A percentile compares a stretch with the other conserved stretches of the same genome.
Evolutionary conservation across 192 early-diverging fungal genomes (phyloP).

Genomic region (Coemansia biformis): DNA sequence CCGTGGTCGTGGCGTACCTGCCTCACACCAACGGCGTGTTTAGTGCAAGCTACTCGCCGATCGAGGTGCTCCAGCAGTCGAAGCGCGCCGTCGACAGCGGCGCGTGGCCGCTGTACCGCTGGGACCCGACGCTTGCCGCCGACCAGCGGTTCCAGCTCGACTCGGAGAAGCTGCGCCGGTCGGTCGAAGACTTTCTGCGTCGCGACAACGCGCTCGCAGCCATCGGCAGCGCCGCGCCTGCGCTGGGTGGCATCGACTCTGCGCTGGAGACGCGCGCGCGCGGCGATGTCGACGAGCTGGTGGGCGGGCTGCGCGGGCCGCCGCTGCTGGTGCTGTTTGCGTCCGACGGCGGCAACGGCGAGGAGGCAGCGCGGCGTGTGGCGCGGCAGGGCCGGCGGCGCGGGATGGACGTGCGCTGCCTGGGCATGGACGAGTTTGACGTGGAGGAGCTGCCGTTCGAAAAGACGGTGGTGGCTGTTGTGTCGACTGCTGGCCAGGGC

Average conservation of each 20-base stretch:
- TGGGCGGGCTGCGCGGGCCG: slow-evolving; percentile 67
- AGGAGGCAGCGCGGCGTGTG: slow-evolving; percentile 75
- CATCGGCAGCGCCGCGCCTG: slow-evolving; percentile 62
- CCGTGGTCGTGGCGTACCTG: slow-evolving; percentile 83
- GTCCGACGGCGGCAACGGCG: slow-evolving; percentile 87
- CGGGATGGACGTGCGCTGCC: slow-evolving; percentile 68
- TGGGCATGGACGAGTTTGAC: slow-evolving; percentile 77
- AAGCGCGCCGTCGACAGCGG: slow-evolving; percentile 87
- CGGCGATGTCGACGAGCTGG: slow-evolving; percentile 62
- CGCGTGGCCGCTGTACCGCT: slow-evolving; percentile 92
- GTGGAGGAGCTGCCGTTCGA: slow-evolving; percentile 77
- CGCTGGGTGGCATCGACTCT: slow-evolving; percentile 52
- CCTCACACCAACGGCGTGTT: slow-evolving; percentile 55
- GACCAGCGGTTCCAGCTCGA: slow-evolving; percentile 55
- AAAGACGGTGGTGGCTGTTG: slow-evolving; percentile 69
- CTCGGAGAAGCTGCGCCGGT: slow-evolving; percentile 62
- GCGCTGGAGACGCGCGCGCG: slow-evolving; percentile 66
- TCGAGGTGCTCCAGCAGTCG: slow-evolving; percentile 77
- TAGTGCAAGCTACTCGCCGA: slow-evolving; percentile 53
- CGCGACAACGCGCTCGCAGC: slow-evolving; percentile 80
- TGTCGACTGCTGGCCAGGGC: slow-evolving; percentile 92
- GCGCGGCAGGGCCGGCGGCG: slow-evolving; percentile 78
- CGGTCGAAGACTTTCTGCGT: slow-evolving; percentile 75
- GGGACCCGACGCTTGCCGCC: slow-evolving; percentile 67
- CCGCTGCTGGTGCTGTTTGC: slow-evolving; percentile 84